phyloP scores from a whole-genome alignment of 2,329 filamentous ascomycete genomes.

The Aspergillus tamarii region DNA sequence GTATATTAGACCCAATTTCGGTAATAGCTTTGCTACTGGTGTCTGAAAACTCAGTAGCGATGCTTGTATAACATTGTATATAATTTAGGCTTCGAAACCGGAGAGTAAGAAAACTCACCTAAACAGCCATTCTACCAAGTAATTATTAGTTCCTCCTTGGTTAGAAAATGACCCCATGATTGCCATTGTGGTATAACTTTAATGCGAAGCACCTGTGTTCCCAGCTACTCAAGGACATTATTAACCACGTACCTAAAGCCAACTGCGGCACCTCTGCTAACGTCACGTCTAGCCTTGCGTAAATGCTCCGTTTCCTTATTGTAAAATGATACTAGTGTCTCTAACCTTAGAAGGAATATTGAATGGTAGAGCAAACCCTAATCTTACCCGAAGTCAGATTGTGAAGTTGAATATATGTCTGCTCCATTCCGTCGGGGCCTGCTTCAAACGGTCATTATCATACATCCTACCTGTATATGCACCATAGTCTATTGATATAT shows the following conservation, averaged over 20 bases:
- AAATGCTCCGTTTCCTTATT: too few relatives aligned
- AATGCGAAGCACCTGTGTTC: too few relatives aligned
- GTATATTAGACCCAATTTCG: too few relatives aligned
- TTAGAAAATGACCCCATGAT: background rate
- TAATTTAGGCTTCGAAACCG: too few relatives aligned
- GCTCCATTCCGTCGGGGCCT: background rate
- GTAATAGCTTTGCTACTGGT: background rate
- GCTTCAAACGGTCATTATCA: background rate
- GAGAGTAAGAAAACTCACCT: background rate
- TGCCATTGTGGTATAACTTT: too few relatives aligned
- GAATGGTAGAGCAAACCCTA: background rate
- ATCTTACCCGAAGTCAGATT: background rate
- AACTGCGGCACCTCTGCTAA: background rate
- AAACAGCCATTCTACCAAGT: background rate
- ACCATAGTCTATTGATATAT: background rate
- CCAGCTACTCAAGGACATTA: background rate
- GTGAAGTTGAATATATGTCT: background rate
- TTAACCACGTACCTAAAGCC: background rate
- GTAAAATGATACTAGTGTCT: too few relatives aligned
- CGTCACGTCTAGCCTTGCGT: background rate
- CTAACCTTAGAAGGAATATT: background rate
- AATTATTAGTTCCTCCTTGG: background rate
- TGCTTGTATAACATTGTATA: too few relatives aligned
- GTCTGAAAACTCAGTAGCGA: background rate
- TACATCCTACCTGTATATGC: background rate